Base-by-base conservation (phyloP, 441 rosid species). In the Codiaeum variegatum region DNA sequence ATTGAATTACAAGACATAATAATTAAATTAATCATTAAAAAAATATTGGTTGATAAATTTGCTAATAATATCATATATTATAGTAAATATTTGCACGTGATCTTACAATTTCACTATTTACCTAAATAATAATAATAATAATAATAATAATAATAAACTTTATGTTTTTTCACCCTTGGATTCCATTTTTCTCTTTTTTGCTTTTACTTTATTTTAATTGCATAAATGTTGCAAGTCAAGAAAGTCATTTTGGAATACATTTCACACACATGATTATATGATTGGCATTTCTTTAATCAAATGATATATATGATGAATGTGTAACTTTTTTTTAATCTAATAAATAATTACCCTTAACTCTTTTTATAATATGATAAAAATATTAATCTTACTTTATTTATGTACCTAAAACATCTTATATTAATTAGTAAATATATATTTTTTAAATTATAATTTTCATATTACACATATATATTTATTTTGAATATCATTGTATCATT, bases 91-190 rank as follows among this genome's bases (percentile, higher is more conserved):
- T 47, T 66, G 56, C 58, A 19, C 36, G 24, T 66, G 36, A 49
- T 13, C 44, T 69, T 26, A 26, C 12, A 23, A 15, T 36, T 55
- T 55, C 49, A 55, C 52, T 38, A 55, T 69, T 67, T 6, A 10
- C 11, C 62, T 21, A 32, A 46, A 16, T 28, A 28, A 26, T 58
- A 28, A 59, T 28, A 28, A 28, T 16, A 9, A 23, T n/a, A 46
- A 16, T 28, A 28, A 26, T 58, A 28, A 59, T 28, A 28, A 28
- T 16, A 9, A 52, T 21, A 32, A n/a, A 34, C 29, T 68, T 49
- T 52, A 65, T 44, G 67, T 21, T 62, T 11, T 38, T 26, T 65
- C n/a, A 24, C 36, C 69, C 52, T 65, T 1, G 69, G 69, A 65
- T 65, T 44, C 69, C 54, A 24, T 44, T 26, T 23, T 16, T 12